Base-by-base conservation (phyloP, 345 rosid genomes). In the Eucalyptus pumila region DNA sequence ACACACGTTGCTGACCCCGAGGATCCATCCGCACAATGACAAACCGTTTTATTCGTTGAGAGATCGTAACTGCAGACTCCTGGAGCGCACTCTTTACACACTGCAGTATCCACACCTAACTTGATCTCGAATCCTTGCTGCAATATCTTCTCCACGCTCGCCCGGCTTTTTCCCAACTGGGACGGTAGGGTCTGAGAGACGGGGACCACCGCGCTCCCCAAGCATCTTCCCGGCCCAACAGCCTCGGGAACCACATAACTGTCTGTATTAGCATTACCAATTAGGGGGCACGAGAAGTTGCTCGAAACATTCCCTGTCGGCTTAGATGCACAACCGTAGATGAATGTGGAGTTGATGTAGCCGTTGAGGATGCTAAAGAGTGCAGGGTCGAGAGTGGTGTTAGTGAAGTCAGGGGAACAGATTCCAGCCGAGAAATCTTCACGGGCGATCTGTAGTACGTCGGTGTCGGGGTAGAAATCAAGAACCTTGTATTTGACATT, bases 401-500 rank as follows among this genome's bases (percentile, higher is more conserved):
- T 86, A 48, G 14, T 5, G 72, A 89, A 87, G 14, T 19, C 6
- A 24, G 88, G 88, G 3, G 90, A 34, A 47, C 94, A 93, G 42
- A 90, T 40, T 58, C 89, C 89, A 11, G 42, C n/a, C 6, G 30
- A 11, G 88, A 72, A 88, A 56, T 93, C 94, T 13, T 88, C 14
- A 86, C 93, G 91, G 8, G 89, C 87, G 34, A 91, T 44, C 34
- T 30, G 51, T 32, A 96, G 69, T 58, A 34, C 30, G 86, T 60
- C 12, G 14, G 90, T 26, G 6, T 0, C 2, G 54, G 3, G 85
- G 13, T 67, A 54, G 26, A 89, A 47, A 4, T 24, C 30, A 4
- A 91, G 89, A 85, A 96, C 92, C 45, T 52, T 90, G 67, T 88
- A 94, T 24, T 62, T 91, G 5, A 87, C 90, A 2, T 81, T 44